phyloP scores from a whole-genome alignment of 805 yeast genomes.

The Limtongozyma cylindracea region DNA sequence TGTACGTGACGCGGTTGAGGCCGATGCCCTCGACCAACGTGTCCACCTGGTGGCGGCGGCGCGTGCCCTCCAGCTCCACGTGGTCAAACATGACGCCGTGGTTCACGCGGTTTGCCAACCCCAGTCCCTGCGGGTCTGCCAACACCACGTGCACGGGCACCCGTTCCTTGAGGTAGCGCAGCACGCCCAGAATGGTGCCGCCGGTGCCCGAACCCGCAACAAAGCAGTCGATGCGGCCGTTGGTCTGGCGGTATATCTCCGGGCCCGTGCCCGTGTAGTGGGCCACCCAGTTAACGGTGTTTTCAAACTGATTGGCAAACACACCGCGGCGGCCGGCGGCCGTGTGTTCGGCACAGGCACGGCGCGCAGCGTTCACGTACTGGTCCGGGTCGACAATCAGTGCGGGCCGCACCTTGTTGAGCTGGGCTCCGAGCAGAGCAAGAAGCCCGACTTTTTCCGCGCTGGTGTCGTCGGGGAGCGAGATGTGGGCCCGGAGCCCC shows the following conservation, averaged over 20 bases:
- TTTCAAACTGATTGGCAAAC: slow-evolving; percentile 92
- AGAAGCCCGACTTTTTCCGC: slow-evolving; percentile 56
- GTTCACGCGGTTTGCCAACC: slow-evolving; percentile 63
- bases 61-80: slow-evolving; percentile 77
- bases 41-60: slow-evolving; percentile 91
- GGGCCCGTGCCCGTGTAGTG: slow-evolving; percentile 81
- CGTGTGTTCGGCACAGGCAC: slow-evolving; percentile 29
- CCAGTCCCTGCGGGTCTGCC: slow-evolving; percentile 95
- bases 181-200: slow-evolving; percentile 8
- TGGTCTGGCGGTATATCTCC: slow-evolving; percentile 60
- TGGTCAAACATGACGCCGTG: slow-evolving; percentile 84
- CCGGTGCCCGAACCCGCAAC: slow-evolving; percentile 93
- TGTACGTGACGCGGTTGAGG: slow-evolving; percentile 61
- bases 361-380: slow-evolving; percentile 71
- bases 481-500: slow-evolving; percentile 84
- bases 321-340: slow-evolving; percentile 25
- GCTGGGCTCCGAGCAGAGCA: slow-evolving; percentile 50
- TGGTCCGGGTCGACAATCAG: slow-evolving; percentile 85
- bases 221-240: slow-evolving; percentile 42
- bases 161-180: slow-evolving; percentile 15
- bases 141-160: slow-evolving; percentile 24
- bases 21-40: slow-evolving; percentile 91
- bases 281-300: slow-evolving; percentile 67
- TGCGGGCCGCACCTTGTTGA: slow-evolving; percentile 82
- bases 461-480: slow-evolving; percentile 84